Base-by-base conservation (phyloP, 352 stramenopile genomes). In the Pythium grandisporangium region DNA sequence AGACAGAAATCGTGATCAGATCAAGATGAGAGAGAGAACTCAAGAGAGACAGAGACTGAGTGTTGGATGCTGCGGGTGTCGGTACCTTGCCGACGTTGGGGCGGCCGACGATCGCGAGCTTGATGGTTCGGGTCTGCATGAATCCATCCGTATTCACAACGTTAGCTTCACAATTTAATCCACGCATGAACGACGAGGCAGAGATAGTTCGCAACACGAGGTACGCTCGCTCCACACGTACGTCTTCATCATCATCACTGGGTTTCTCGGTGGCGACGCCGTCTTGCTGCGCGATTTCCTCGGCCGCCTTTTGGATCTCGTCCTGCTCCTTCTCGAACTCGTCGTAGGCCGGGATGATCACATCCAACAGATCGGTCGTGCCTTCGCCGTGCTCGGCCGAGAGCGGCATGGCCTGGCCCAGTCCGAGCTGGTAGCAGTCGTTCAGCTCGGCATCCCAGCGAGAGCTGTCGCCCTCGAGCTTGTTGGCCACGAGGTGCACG, bases 361-460 rank as follows among this genome's bases (percentile, higher is more conserved):
- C 57, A 23, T 86, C 73, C 26, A 88, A 30, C 35, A 91, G 47
- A 37, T 85, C 46, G 26, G 72, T 83, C 20, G 78, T 66, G 17
- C 77, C 77, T 39, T 91, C 74, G 23, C 77, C 77, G 29, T 91
- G 77, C 49, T 91, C 77, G 2, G 77, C 77, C 6, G 77, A 91
- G 22, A 91, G 45, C 25, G 72, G 77, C 40, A 88, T 82, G 5
- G 74, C 57, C 22, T 61, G 59, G 23, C 75, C 75, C 40, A 89
- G 68, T 29, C 75, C 75, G 12, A 91, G 61, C 43, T 80, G 66
- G 45, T 72, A 87, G 58, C 73, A 91, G 27, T 91, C 72, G 52
- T 83, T 86, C 1, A 88, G 50, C 38, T 75, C 62, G 37, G 64
- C 46, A 38, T 87, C 58, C 70, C 75, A 91, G 14, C 76, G 68